phyloP scores from a whole-genome alignment of 345 rosid genomes.

The Microthlaspi erraticum region DNA sequence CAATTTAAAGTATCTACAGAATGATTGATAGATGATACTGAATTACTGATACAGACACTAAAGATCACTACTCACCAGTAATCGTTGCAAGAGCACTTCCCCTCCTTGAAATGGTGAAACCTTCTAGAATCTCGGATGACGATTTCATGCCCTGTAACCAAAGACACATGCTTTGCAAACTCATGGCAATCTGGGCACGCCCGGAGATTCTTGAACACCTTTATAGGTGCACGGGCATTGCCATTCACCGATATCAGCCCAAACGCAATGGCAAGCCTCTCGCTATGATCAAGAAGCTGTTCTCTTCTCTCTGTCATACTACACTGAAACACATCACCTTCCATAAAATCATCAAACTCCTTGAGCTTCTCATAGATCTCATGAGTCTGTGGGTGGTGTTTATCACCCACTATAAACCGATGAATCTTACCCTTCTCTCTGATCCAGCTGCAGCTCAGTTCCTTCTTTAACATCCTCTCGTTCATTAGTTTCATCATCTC shows the following conservation, averaged over 20 bases:
- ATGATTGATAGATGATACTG: too few relatives aligned
- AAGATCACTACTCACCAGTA: conserved; percentile 58
- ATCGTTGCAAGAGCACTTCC: conserved; percentile 77
- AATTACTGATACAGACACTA: conserved; percentile 19
- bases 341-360: conserved; percentile 50
- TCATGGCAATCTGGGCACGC: conserved; percentile 78
- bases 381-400: conserved; percentile 63
- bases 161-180: conserved; percentile 68
- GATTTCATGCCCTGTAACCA: conserved; percentile 56
- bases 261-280: conserved; percentile 77
- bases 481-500: conserved; percentile 64
- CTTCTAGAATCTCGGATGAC: conserved; percentile 66
- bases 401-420: conserved; percentile 73
- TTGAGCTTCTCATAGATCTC: conserved; percentile 63
- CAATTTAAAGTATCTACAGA: conserved; percentile 12
- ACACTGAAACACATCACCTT: conserved; percentile 46
- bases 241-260: conserved; percentile 60
- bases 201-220: conserved; percentile 76
- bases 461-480: conserved; percentile 65
- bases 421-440: conserved; percentile 63
- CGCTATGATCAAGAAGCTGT: conserved; percentile 71
- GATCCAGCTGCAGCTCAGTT: conserved; percentile 80
- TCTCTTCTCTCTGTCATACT: conserved; percentile 59
- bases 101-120: conserved; percentile 72
- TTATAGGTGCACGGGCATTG: conserved; percentile 51